phyloP scores from a whole-genome alignment of 2,329 filamentous ascomycete genomes.

The Plectosphaerella sp. region DNA sequence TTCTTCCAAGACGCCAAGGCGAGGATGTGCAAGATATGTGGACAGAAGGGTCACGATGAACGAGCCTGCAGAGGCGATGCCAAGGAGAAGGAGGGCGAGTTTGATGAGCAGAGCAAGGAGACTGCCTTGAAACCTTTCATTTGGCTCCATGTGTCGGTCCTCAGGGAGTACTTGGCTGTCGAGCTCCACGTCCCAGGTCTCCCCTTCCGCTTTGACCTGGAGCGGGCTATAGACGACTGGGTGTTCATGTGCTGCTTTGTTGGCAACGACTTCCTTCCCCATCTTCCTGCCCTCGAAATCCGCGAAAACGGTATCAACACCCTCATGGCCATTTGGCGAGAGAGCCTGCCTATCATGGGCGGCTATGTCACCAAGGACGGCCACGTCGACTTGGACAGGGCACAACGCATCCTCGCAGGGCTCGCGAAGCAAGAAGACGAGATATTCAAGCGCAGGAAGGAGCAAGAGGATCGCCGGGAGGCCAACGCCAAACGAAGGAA shows the following conservation, averaged over 20 bases:
- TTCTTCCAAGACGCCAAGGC: conserved; percentile 85
- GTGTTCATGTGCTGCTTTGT: conserved; percentile 99
- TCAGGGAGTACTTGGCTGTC: conserved; percentile 88
- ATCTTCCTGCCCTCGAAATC: conserved; percentile 95
- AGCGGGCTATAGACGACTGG: conserved; percentile 95
- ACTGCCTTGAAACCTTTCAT: conserved; percentile 85
- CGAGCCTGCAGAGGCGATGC: conserved; percentile 76
- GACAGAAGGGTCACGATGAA: conserved; percentile 87
- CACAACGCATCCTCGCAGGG: conserved; percentile 82
- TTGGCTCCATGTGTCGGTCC: conserved; percentile 89
- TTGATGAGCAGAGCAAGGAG: conserved; percentile 74
- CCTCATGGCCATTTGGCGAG: conserved; percentile 93
- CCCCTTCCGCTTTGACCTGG: conserved; percentile 86
- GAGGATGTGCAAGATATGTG: conserved; percentile 81
- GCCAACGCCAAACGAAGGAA: conserved; percentile 76
- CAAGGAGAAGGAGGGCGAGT: conserved; percentile 74
- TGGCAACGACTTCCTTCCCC: conserved; percentile 95
- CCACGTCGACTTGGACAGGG: conserved; percentile 78
- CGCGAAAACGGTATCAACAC: conserved; percentile 96
- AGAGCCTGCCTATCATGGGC: conserved; percentile 86
- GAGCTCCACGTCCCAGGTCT: conserved; percentile 82
- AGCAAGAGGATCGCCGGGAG: conserved; percentile 78
- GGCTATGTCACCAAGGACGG: conserved; percentile 97
- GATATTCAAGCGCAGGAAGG: conserved; percentile 85
- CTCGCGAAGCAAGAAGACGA: conserved; percentile 89